Evolutionary conservation across 805 yeast species (phyloP).

Genomic region (Candida dendrica): DNA sequence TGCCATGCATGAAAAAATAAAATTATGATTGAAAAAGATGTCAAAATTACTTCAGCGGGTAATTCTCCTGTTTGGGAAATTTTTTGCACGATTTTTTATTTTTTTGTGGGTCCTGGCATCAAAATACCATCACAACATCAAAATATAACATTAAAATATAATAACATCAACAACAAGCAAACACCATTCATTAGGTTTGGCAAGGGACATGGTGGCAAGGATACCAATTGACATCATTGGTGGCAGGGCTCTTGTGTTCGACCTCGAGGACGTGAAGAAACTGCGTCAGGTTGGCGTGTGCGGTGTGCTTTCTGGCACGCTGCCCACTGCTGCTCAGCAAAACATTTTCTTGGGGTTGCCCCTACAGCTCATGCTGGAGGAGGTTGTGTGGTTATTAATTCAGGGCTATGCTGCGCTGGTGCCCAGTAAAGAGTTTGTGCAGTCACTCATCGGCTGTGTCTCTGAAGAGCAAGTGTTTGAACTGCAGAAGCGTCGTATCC

Average conservation of each 20-base stretch:
- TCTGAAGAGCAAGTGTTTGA: conserved; percentile 9
- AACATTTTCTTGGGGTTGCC: conserved; percentile 85
- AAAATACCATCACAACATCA: too few species aligned
- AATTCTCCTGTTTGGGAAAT: too few species aligned
- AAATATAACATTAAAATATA: too few species aligned
- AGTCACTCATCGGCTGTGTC: conserved; percentile 5
- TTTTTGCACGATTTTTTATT: too few species aligned
- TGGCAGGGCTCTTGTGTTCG: conserved; percentile 50
- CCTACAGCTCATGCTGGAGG: conserved; percentile 64
- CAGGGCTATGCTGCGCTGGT: conserved; percentile 33
- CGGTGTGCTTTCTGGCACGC: conserved; percentile 77
- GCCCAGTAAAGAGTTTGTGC: conserved; percentile 31
- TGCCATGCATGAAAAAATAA: too few species aligned
- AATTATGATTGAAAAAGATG: too few species aligned
- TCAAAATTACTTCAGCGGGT: too few species aligned
- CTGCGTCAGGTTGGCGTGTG: conserved; percentile 59
- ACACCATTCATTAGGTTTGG: too few species aligned
- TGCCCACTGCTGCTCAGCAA: conserved; percentile 91
- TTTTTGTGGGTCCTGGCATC: too few species aligned
- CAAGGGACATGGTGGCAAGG: background rate
- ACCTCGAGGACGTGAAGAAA: conserved; percentile 40
- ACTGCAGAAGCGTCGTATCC: conserved; percentile 5
- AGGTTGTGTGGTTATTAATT: conserved; percentile 56
- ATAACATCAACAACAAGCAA: too few species aligned
- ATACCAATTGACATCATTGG: conserved; percentile 22